Evolutionary conservation across 2,329 filamentous ascomycete genomes (phyloP).

Genomic region (Elsinoe batatas): DNA sequence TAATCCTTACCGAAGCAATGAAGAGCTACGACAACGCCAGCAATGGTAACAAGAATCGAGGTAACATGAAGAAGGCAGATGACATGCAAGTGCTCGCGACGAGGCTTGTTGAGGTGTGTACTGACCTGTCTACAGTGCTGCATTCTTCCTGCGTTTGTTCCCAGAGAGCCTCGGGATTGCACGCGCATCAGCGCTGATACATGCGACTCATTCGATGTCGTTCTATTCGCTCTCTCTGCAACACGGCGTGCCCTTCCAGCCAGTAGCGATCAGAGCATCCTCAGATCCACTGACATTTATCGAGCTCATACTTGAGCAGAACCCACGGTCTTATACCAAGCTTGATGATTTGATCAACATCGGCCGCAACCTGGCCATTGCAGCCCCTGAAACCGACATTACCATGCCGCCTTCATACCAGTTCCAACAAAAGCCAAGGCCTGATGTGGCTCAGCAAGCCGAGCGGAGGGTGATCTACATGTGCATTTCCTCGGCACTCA

Average conservation of each 20-base stretch:
- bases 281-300: conserved; percentile 65
- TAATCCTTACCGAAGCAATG: conserved; percentile 55
- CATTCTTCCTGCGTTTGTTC: conserved; percentile 53
- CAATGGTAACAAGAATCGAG: conserved; percentile 67
- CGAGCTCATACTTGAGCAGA: conserved; percentile 64
- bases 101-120: conserved; percentile 10
- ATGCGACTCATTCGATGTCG: conserved; percentile 64
- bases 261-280: conserved; percentile 67
- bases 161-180: conserved; percentile 42
- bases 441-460: conserved; percentile 28
- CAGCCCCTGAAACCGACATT: conserved; percentile 14
- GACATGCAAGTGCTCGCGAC: conserved; percentile 50
- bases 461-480: conserved; percentile 65
- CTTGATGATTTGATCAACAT: conserved; percentile 64
- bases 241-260: conserved; percentile 69
- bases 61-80: conserved; percentile 66
- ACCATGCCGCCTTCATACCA: conserved; percentile 23
- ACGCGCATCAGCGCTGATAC: conserved; percentile 54
- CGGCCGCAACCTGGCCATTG: conserved; percentile 47
- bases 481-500: conserved; percentile 67
- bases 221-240: conserved; percentile 70
- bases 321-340: conserved; percentile 61
- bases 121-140: conserved; percentile 41
- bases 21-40: conserved; percentile 70
- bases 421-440: conserved; percentile 22